Percentiles rank a stretch among this genome's conserved stretches.
phyloP scores from a whole-genome alignment of 1,284 basidiomycete species.

The Cerioporus squamosus region DNA sequence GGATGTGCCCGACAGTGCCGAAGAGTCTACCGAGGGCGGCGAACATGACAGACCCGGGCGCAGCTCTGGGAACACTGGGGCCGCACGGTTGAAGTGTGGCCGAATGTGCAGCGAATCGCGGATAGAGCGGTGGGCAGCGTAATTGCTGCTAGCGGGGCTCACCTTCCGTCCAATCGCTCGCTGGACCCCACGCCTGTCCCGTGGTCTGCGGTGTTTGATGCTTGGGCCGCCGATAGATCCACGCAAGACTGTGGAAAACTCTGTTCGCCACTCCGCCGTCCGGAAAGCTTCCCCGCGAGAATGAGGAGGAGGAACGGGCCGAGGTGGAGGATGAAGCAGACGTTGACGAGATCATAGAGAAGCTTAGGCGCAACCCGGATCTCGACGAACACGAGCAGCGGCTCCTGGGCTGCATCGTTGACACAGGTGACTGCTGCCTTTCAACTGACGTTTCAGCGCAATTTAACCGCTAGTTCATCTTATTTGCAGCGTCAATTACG shows the following conservation, averaged over 20 bases:
- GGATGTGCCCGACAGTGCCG: slow-evolving; percentile 24
- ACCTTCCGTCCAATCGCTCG: slow-evolving; percentile 35
- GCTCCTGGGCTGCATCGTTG: slow-evolving; percentile 82
- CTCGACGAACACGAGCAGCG: slow-evolving; percentile 80
- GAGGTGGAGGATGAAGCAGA: slow-evolving; percentile 40
- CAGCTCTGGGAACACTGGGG: slow-evolving; percentile 80
- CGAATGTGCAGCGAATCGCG: slow-evolving; percentile 68
- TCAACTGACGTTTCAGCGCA: slow-evolving; percentile 4
- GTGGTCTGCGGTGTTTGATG: slow-evolving; percentile 65
- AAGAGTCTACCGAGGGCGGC: slow-evolving; percentile 19
- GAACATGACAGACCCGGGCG: slow-evolving; percentile 30
- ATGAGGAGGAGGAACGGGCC: slow-evolving; percentile 43
- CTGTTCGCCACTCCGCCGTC: slow-evolving; percentile 52
- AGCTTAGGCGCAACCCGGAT: slow-evolving; percentile 72
- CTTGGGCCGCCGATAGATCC: slow-evolving; percentile 63
- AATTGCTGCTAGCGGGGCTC: slow-evolving; percentile 45
- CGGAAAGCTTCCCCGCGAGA: slow-evolving; percentile 42
- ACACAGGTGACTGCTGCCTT: slow-evolving; percentile 58
- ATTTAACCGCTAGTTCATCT: slow-evolving; percentile 16
- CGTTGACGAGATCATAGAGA: slow-evolving; percentile 77
- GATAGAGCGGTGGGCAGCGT: slow-evolving; percentile 74
- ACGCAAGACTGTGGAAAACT: slow-evolving; percentile 54
- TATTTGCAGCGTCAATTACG: slow-evolving; percentile 62
- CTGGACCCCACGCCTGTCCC: slow-evolving; percentile 62
- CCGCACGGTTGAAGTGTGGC: slow-evolving; percentile 66